Evolutionary conservation across 1,139 yeast genomes (phyloP), one percentile per base, ranked within the genome.

Genomic region (Blastobotrys indianensis): DNA sequence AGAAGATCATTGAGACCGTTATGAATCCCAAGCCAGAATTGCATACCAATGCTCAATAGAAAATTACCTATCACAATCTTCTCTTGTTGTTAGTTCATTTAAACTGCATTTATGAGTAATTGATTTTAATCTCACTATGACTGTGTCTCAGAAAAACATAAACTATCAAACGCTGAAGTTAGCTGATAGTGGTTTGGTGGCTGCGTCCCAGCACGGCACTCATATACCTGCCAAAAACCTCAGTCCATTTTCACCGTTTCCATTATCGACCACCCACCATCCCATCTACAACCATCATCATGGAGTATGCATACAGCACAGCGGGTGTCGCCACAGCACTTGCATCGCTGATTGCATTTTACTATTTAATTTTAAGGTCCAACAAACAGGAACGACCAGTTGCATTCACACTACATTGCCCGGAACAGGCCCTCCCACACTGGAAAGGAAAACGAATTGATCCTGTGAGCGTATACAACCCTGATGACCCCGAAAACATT

Each of bases 401-500:
- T 2, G 38, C 45, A 25, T 48, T 45, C 33, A 34, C 45, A n/a
- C 37, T 48, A 9, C 41, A 51, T 10, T 46, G 82, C 32, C 96
- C 96, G 2, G 87, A 79, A 52, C 92, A 85, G 58, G 94, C 95
- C 9, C 77, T 80, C 57, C 88, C 90, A 4, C 94, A 87, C 62
- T 88, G 96, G 96, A 87, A 88, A 63, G 95, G 96, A 4, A 82
- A 80, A 58, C 70, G 96, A 44, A 70, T 86, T 32, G 77, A 78
- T 47, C 82, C 87, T 0, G 71, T 79, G 11, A 69, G 76, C 11
- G 69, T 81, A 7, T 67, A 70, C 42, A 73, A 68, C 49, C 64
- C 75, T 1, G 76, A 74, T 38, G 90, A 84, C 47, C 85, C 88
- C 0, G 71, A 68, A 17, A 71, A 69, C 55, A 85, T 90, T 51